Percentiles rank a stretch among this genome's conserved stretches.
phyloP scores from a whole-genome alignment of 164 flowering plant species.

The Aristolochia fimbriata region DNA sequence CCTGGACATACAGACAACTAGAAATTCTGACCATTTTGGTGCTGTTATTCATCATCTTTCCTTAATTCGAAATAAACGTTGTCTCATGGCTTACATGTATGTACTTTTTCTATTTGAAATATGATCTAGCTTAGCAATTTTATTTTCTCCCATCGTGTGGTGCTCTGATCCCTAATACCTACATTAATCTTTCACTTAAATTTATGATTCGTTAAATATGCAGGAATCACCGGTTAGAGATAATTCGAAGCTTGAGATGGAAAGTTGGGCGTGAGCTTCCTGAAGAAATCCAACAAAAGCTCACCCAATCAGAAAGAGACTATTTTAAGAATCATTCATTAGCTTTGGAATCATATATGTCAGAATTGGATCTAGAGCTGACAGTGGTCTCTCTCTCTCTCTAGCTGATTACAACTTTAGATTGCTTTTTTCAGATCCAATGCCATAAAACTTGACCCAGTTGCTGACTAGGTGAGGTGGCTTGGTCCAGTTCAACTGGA shows the following conservation, averaged over 20 bases:
- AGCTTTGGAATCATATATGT: slow-evolving; percentile 65
- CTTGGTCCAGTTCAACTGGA: too few relatives aligned
- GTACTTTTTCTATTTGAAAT: not conserved
- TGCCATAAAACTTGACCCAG: too few relatives aligned
- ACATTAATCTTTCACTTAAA: not conserved
- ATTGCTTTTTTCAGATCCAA: too few relatives aligned
- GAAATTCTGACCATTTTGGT: slow-evolving; percentile 88
- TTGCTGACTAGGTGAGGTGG: too few relatives aligned
- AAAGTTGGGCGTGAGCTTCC: slow-evolving; percentile 66
- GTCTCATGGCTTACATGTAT: slow-evolving; percentile 72
- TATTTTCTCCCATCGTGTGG: slow-evolving; percentile 3
- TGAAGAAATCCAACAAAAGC: slow-evolving; percentile 65
- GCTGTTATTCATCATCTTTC: slow-evolving; percentile 84
- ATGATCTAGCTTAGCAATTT: too few relatives aligned
- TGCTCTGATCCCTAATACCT: not conserved
- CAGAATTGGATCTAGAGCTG: slow-evolving; percentile 69
- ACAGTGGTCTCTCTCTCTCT: slow-evolving; percentile 45
- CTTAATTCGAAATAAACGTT: slow-evolving; percentile 66
- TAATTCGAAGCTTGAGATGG: slow-evolving; percentile 70
- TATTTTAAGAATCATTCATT: slow-evolving; percentile 76
- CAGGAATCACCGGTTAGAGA: slow-evolving; percentile 83
- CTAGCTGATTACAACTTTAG: too few relatives aligned
- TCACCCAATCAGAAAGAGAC: slow-evolving; percentile 59
- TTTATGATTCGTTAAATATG: slow-evolving; percentile 3
- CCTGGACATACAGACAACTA: slow-evolving; percentile 56